phyloP scores from a whole-genome alignment of 23 red algal genomes.

The Chondrus crispus region DNA sequence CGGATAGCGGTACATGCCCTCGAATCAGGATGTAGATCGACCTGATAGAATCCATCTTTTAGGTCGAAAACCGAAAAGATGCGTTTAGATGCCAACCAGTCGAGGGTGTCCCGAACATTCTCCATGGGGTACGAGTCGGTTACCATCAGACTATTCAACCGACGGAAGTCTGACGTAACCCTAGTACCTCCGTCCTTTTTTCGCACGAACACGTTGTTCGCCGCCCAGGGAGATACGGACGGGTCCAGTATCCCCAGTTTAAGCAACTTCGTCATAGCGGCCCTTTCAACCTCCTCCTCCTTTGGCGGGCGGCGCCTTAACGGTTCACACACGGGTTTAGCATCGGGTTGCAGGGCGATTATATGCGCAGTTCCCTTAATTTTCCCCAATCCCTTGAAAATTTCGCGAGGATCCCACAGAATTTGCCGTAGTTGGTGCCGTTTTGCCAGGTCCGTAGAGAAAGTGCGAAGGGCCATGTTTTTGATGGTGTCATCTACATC shows the following conservation, averaged over 20 bases:
- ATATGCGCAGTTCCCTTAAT: background rate
- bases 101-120: background rate
- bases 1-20: background rate
- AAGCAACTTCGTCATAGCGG: background rate
- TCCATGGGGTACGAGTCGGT: slow-evolving; percentile 2
- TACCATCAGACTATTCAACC: background rate
- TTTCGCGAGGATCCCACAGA: background rate
- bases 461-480: background rate
- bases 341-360: background rate
- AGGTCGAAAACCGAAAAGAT: slow-evolving; percentile 31
- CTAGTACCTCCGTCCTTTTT: background rate
- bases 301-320: background rate
- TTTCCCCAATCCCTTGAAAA: slow-evolving; percentile 21
- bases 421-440: background rate
- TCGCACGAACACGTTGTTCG: background rate
- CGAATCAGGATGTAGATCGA: background rate
- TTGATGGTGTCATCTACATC: slow-evolving; percentile 8
- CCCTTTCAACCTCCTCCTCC: slow-evolving; percentile 13
- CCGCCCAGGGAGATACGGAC: background rate
- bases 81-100: slow-evolving; percentile 27
- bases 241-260: slow-evolving; percentile 5
- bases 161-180: slow-evolving; percentile 36
- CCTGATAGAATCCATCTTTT: slow-evolving; percentile 51
- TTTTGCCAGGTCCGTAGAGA: background rate
- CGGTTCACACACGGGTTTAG: background rate